Percentiles rank a stretch among this genome's conserved stretches.
Conservation (phyloP, 2,329 filamentous ascomycete species). For the Pseudonectria foliicola region DNA sequence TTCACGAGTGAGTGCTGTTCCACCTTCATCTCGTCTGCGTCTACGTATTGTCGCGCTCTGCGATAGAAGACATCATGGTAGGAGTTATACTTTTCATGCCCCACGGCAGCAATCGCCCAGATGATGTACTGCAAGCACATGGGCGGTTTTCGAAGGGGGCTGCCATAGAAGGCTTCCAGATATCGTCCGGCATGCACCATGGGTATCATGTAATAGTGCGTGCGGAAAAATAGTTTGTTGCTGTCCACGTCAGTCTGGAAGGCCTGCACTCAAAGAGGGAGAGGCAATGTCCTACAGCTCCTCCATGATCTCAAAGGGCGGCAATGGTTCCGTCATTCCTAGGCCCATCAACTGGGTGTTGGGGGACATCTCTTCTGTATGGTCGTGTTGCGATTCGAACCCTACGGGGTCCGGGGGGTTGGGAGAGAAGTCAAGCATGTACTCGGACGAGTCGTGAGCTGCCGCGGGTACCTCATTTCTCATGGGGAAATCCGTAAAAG, state of each 20-base stretch:
- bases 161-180: slow-evolving; percentile 62
- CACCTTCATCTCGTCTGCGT: slow-evolving; percentile 76
- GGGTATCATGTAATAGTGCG: slow-evolving; percentile 64
- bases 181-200: slow-evolving; percentile 75
- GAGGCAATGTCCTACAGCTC: slow-evolving; percentile 57
- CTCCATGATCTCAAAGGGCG: slow-evolving; percentile 71
- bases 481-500: slow-evolving; percentile 4
- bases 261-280: background rate
- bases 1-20: no score
- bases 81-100: slow-evolving; percentile 63
- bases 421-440: slow-evolving; percentile 3
- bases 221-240: slow-evolving; percentile 68
- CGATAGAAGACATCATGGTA: slow-evolving; percentile 76
- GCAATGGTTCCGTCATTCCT: slow-evolving; percentile 75
- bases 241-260: slow-evolving; percentile 32
- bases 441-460: background rate
- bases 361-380: slow-evolving; percentile 6
- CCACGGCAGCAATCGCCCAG: slow-evolving; percentile 71
- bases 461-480: slow-evolving; percentile 2
- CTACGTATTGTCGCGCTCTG: slow-evolving; percentile 72
- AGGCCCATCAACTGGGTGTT: slow-evolving; percentile 57
- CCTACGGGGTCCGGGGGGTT: slow-evolving; percentile 11
- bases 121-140: slow-evolving; percentile 80
- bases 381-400: slow-evolving; percentile 6
- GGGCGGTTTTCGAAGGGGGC: slow-evolving; percentile 70